A percentile compares a stretch with the other conserved stretches of the same genome.
phyloP scores from a whole-genome alignment of 2,329 filamentous ascomycete genomes.

The Diplodia sapinea region DNA sequence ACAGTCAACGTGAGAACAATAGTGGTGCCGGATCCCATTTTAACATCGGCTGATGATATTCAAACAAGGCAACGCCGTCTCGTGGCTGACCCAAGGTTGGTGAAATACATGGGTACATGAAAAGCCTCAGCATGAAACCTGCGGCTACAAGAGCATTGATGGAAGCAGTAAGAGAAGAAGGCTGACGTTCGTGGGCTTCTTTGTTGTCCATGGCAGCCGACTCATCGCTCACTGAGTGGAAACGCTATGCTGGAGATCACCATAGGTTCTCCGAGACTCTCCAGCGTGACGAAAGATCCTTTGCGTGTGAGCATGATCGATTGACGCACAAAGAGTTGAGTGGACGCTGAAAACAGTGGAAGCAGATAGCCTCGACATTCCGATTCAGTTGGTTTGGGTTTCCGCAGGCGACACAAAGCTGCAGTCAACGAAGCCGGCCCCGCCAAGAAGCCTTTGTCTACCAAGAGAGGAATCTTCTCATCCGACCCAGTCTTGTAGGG shows the following conservation, averaged over 20 bases:
- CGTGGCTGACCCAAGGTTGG: not conserved
- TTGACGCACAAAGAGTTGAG: not conserved
- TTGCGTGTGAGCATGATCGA: not conserved
- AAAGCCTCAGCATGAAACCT: too few species aligned
- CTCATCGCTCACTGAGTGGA: not conserved
- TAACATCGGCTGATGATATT: not conserved
- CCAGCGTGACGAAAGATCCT: not conserved
- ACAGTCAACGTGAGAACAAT: not conserved
- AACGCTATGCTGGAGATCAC: not conserved
- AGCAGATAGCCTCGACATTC: not conserved
- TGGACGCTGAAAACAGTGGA: not conserved
- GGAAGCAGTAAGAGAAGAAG: not conserved
- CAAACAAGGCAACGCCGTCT: not conserved
- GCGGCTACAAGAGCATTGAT: not conserved
- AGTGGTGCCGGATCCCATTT: not conserved
- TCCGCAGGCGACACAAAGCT: not conserved
- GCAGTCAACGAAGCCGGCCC: not conserved
- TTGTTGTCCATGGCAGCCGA: not conserved
- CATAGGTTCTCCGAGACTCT: not conserved
- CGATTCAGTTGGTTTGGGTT: not conserved
- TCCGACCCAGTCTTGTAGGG: too few species aligned
- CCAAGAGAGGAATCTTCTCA: not conserved
- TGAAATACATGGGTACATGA: not conserved
- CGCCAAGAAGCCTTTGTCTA: not conserved
- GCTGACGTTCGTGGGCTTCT: not conserved